A percentile compares a stretch with the other conserved stretches of the same genome.
phyloP scores from a whole-genome alignment of 306 rosid species.

The Chamaecrista fasciculata region DNA sequence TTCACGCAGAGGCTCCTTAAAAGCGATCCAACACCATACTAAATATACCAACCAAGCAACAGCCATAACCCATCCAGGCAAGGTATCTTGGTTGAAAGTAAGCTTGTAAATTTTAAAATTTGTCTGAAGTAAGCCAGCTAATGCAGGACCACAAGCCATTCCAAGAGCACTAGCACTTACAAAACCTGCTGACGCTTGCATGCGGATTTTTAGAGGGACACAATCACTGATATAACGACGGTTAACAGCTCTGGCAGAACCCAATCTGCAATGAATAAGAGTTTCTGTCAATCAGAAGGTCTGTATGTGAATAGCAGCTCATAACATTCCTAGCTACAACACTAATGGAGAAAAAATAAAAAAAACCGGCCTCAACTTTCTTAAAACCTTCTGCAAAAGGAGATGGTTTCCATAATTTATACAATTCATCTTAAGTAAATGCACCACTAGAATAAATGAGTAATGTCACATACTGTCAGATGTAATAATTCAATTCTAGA shows the following conservation, averaged over 20 bases:
- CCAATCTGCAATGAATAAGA: slow-evolving; percentile 58
- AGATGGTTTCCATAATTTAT: slow-evolving; percentile 12
- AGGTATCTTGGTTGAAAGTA: slow-evolving; percentile 77
- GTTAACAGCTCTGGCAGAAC: slow-evolving; percentile 99
- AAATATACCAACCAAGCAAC: slow-evolving; percentile 86
- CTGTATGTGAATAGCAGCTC: slow-evolving; percentile 6
- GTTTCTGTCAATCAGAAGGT: slow-evolving; percentile 16
- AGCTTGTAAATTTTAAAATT: slow-evolving; percentile 74
- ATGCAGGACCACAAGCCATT: slow-evolving; percentile 99
- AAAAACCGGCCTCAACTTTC: neutral
- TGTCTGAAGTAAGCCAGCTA: slow-evolving; percentile 88
- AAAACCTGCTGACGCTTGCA: slow-evolving; percentile 99
- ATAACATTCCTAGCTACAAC: slow-evolving; percentile 18
- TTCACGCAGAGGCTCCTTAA: slow-evolving; percentile 81
- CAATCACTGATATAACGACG: slow-evolving; percentile 97
- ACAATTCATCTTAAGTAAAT: neutral
- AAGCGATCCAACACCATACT: slow-evolving; percentile 74
- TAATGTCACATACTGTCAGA: neutral
- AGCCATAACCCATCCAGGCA: slow-evolving; percentile 99
- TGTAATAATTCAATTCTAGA: slow-evolving; percentile 7
- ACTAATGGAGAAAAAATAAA: neutral
- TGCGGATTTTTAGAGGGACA: slow-evolving; percentile 79
- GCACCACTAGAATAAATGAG: slow-evolving; percentile 1
- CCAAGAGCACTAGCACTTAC: slow-evolving; percentile 99
- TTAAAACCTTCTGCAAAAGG: neutral